Evolutionary conservation across 2,329 filamentous ascomycete species (phyloP).

Genomic region (Colletotrichum theobromicola): DNA sequence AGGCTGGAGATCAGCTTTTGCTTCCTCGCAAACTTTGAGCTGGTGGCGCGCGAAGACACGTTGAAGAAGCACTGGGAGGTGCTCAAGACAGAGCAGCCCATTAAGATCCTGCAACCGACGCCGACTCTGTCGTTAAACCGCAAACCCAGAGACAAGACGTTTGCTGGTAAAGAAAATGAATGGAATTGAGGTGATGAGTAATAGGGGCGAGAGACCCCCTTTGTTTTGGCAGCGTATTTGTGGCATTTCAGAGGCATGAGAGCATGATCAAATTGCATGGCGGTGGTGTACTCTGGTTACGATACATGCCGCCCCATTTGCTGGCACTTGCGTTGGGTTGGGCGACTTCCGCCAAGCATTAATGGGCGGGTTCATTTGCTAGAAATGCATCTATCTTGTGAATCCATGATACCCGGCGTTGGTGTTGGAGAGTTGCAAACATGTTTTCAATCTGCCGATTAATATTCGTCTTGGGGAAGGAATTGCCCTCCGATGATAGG

Average conservation of each 20-base stretch:
- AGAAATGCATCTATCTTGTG: background rate
- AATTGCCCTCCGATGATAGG: background rate
- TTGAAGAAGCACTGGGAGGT: constrained; percentile 38
- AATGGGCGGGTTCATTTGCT: background rate
- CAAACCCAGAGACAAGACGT: background rate
- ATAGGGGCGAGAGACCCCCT: background rate
- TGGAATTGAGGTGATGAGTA: background rate
- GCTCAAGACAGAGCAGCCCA: constrained; percentile 30
- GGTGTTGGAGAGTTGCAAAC: background rate
- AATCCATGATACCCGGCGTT: constrained; percentile 15
- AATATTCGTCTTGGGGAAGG: background rate
- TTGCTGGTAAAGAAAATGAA: constrained; percentile 1
- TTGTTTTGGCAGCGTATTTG: background rate
- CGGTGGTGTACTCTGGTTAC: constrained; percentile 7
- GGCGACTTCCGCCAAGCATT: background rate
- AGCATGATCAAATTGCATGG: constrained; percentile 10
- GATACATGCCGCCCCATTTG: background rate
- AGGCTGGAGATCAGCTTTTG: constrained; percentile 89
- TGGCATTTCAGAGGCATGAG: background rate
- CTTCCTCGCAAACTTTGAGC: constrained; percentile 84
- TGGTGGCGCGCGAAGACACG: constrained; percentile 56
- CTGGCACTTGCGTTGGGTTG: background rate
- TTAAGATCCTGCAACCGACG: constrained; percentile 5
- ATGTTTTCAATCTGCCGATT: background rate
- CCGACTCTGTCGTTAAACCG: constrained; percentile 32